Base-by-base conservation (phyloP, 805 yeast genomes). In the Metschnikowia anglica region DNA sequence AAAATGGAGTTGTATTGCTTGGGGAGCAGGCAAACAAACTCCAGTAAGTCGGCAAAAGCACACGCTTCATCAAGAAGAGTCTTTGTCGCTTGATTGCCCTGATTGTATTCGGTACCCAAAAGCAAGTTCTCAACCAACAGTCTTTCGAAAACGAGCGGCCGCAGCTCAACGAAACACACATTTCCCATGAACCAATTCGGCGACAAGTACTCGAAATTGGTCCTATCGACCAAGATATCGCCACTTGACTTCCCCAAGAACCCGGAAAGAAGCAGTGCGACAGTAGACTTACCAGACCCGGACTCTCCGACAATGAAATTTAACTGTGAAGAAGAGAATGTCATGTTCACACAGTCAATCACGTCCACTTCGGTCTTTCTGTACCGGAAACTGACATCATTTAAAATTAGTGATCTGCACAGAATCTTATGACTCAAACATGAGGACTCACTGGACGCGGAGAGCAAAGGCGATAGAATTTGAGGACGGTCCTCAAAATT, bases 281-380 rank as follows among this genome's bases (percentile, higher is more conserved):
- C 47, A 0, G 98, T 85, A 0, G 98, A 91, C 60, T 93, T 93
- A 0, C 99, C 99, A 0, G 90, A 82, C 0, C 99, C 99, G 0
- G 97, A 89, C 47, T 74, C 72, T 1, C 99, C 99, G 31, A 93
- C 77, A 3, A 93, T 62, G 53, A 79, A 91, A 1, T 83, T 79
- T 5, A 77, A 56, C 24, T 64, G 51, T 1, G 76, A 72, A 0
- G 76, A 60, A 1, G 68, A 61, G 26, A 89, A 65, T 4, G 52
- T 51, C 19, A 85, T 43, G n/a, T 61, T 55, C 1, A 84, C 66
- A 36, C 74, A 53, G 0, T 72, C 61, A 12, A 93, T 58, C 0
- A 79, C 79, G 2, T 64, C 62, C 1, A 62, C 66, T 0, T 71
- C 69, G 50, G 91, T 72, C 0, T 80, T 62, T 1, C 85, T 80